These are phyloP conservation scores for Apiospora malaysiana DNA, from an alignment of 2,329 filamentous ascomycete species.

Conservation along the genomic window DNA sequence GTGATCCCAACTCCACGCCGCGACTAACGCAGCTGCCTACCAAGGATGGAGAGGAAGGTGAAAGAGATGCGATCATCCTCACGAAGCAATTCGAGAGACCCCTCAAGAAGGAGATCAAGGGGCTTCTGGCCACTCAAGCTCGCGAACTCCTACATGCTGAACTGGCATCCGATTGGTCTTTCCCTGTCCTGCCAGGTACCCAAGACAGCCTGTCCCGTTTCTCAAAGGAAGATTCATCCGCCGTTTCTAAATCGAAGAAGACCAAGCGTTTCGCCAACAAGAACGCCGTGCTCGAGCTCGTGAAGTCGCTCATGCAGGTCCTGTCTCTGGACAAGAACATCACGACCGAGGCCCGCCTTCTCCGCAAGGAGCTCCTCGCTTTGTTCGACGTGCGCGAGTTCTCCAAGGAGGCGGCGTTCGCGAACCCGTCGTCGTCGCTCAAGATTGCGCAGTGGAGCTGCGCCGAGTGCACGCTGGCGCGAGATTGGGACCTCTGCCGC, in stretches of 20 bases:
- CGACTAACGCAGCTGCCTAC: conserved; percentile 64
- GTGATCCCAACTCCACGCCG: conserved; percentile 56
- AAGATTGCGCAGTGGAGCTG: conserved; percentile 80
- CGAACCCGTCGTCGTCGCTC: conserved; percentile 81
- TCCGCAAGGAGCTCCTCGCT: conserved; percentile 86
- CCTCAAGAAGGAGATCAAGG: conserved; percentile 84
- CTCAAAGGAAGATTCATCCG: conserved; percentile 27
- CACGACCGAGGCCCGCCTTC: conserved; percentile 81
- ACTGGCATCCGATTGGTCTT: conserved; percentile 83
- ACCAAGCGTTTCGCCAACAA: conserved; percentile 42
- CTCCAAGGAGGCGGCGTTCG: conserved; percentile 83
- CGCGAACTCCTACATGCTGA: conserved; percentile 90
- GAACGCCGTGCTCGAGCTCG: conserved; percentile 86
- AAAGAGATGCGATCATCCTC: conserved; percentile 70
- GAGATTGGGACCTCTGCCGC: conserved; percentile 90
- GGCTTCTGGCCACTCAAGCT: conserved; percentile 83
- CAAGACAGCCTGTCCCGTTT: conserved; percentile 57
- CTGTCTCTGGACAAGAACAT: conserved; percentile 90
- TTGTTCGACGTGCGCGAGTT: conserved; percentile 97
- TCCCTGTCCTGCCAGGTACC: conserved; percentile 79
- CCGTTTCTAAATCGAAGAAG: conserved; percentile 24
- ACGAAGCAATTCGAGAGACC: conserved; percentile 87
- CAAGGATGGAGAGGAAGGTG: conserved; percentile 63
- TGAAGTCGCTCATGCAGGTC: conserved; percentile 93
- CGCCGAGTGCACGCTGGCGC: conserved; percentile 85